Percentiles rank a stretch among this genome's conserved stretches.
These are phyloP conservation scores for Peronospora farinosa DNA, from an alignment of 352 stramenopile species.

Conservation along the genomic window DNA sequence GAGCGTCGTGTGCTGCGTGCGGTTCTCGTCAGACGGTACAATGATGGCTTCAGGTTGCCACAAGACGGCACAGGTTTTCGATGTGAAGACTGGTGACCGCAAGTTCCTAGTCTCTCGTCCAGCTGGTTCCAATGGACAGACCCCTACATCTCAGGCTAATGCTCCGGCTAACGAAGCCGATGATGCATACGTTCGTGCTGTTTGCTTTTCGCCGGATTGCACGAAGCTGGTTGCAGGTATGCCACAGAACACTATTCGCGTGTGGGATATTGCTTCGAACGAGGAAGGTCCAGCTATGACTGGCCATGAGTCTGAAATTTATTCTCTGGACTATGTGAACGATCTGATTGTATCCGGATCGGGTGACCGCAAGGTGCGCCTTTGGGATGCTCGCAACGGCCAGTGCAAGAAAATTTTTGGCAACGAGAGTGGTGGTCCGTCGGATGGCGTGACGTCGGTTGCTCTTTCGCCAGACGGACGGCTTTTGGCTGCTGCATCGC, in stretches of 20 bases:
- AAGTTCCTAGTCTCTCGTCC: slow-evolving; percentile 77
- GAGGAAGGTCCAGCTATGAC: slow-evolving; percentile 78
- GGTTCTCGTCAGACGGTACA: slow-evolving; percentile 75
- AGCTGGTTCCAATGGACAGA: slow-evolving; percentile 38
- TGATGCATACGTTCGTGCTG: slow-evolving; percentile 75
- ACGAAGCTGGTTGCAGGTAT: slow-evolving; percentile 83
- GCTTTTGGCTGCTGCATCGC: slow-evolving; percentile 64
- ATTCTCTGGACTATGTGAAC: slow-evolving; percentile 82
- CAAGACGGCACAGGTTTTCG: slow-evolving; percentile 84
- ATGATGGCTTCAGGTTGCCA: slow-evolving; percentile 85
- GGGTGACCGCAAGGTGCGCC: slow-evolving; percentile 72
- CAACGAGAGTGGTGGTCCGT: slow-evolving; percentile 69
- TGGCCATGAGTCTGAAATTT: slow-evolving; percentile 83
- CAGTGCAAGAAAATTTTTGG: slow-evolving; percentile 84
- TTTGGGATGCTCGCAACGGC: slow-evolving; percentile 77
- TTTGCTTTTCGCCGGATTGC: slow-evolving; percentile 81
- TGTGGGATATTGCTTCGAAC: slow-evolving; percentile 84
- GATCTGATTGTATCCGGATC: slow-evolving; percentile 84
- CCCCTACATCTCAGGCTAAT: slow-evolving; percentile 36
- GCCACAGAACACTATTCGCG: slow-evolving; percentile 83
- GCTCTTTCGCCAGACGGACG: slow-evolving; percentile 72
- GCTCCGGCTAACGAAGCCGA: slow-evolving; percentile 59
- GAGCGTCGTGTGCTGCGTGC: slow-evolving; percentile 83
- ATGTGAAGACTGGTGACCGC: slow-evolving; percentile 77
- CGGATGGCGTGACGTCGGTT: slow-evolving; percentile 77